Evolutionary conservation across 2,329 filamentous ascomycete genomes (phyloP), one percentile per base, ranked within the genome.

Genomic region (Metarhizium brunneum): DNA sequence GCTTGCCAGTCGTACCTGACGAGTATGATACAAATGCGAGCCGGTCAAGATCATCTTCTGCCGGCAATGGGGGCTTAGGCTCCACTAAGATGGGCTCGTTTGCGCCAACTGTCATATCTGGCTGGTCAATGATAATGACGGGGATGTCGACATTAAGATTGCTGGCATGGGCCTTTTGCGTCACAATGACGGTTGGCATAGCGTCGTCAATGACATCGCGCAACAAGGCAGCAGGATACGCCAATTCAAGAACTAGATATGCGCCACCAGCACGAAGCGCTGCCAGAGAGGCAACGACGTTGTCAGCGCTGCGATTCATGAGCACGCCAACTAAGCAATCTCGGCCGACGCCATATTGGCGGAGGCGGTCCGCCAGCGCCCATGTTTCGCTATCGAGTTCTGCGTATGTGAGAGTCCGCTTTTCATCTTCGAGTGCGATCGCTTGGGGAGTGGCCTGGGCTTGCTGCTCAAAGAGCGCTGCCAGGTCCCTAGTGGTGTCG

Each of bases 11-110:
- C 0, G 87, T 90, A 40, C 87, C 87, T 4, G 85, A 89, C 1
- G 86, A 89, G 69, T 91, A 91, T 1, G 86, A 87, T n/a, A 92
- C 87, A 66, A 92, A 92, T 18, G 86, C 83, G 20, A 92, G 76
- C 47, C 85, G 79, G 60, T 91, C 87, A 54, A 92, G 71, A 64
- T 92, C 88, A 63, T 85, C 77, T 7, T 85, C 81, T 0, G 77
- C 74, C 2, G 85, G 84, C 25, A 84, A 66, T 11, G 78, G 76
- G 16, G 76, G 69, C 53, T 76, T 73, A 5, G 73, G 66, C n/a
- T 77, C 63, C 2, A 65, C 60, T 3, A 63, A 61, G 11, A 56
- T 50, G 8, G 57, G 55, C 13, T 57, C 57, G 32, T 68, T 59
- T 52, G 49, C 52, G 40, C 66, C 64, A 47, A 65, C 58, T 11